phyloP scores from a whole-genome alignment of 1,284 basidiomycete species.

The Ganoderma lucidum region DNA sequence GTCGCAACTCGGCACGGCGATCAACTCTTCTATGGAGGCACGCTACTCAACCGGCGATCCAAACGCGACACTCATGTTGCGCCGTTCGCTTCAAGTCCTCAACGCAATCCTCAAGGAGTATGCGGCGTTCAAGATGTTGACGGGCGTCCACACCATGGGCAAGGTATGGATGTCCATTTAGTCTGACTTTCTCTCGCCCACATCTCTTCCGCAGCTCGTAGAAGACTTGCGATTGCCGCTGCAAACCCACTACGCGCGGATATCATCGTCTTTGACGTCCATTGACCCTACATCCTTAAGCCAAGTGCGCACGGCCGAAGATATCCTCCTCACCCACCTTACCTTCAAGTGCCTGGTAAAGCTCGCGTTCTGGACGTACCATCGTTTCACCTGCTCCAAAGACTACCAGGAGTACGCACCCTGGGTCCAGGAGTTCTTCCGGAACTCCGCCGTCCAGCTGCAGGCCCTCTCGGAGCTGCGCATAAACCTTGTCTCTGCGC shows the following conservation, averaged over 20 bases:
- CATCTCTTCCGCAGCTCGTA: constrained; percentile 54
- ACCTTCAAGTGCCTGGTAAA: constrained; percentile 75
- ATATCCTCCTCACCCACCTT: constrained; percentile 69
- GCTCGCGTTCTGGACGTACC: constrained; percentile 75
- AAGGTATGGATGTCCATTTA: constrained; percentile 47
- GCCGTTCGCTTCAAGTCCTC: constrained; percentile 66
- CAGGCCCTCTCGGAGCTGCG: constrained; percentile 60
- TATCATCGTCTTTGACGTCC: constrained; percentile 56
- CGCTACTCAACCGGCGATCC: constrained; percentile 52
- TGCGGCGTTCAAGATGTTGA: constrained; percentile 68
- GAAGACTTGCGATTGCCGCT: constrained; percentile 59
- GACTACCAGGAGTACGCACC: constrained; percentile 52
- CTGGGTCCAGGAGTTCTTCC: constrained; percentile 73
- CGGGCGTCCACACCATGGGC: constrained; percentile 70
- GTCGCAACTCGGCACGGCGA: constrained; percentile 59
- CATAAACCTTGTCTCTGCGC: constrained; percentile 47
- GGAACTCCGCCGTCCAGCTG: constrained; percentile 62
- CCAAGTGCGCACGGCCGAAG: constrained; percentile 50
- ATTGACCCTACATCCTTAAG: constrained; percentile 48
- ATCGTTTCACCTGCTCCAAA: constrained; percentile 53
- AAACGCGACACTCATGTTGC: constrained; percentile 62
- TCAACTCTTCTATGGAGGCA: constrained; percentile 59
- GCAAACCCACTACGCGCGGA: constrained; percentile 64
- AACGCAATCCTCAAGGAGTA: constrained; percentile 76
- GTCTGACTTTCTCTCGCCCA: not conserved